These are phyloP conservation scores for barrel medic (Medicago truncatula) DNA, from an alignment of 306 rosid genomes.

Conservation along the genomic window MtrunA17r5.0-ANR NC_053044.1:51544501-51545000, in stretches of 20 bases:
- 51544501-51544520: neutral
- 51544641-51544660: neutral
- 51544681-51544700: neutral
- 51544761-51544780: neutral
- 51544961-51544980: neutral
- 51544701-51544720: constrained; percentile 1
- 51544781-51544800: neutral
- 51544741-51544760: constrained; percentile 10
- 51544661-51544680: neutral
- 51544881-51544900: no score
- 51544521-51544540: neutral
- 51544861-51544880: no score
- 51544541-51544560: neutral
- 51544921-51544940: no score
- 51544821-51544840: neutral
- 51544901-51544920: no score
- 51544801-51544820: neutral
- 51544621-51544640: neutral
- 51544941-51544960: no score
- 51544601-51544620: neutral
- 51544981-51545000: no score
- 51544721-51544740: neutral
- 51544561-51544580: neutral
- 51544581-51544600: neutral
- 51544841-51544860: neutral